A percentile compares a stretch with the other conserved stretches of the same genome.
These are phyloP conservation scores for Trichoderma asperelloides DNA, from an alignment of 495 filamentous ascomycete genomes.

Conservation along the genomic window DNA sequence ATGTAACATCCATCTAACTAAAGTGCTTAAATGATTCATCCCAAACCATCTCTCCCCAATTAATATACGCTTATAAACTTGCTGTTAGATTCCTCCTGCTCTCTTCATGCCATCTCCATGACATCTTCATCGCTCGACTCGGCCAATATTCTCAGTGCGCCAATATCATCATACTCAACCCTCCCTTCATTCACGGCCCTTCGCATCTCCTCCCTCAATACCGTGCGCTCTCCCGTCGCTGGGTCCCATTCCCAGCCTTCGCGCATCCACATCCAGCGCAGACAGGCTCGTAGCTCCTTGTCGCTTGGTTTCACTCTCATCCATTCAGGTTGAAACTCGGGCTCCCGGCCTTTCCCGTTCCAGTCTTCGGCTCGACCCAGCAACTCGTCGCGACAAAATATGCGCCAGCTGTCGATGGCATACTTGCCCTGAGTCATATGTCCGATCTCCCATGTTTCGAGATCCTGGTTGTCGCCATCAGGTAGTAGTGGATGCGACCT, in stretches of 20 bases:
- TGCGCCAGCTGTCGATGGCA: slow-evolving; percentile 85
- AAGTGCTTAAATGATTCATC: no score
- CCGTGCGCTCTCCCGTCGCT: slow-evolving; percentile 52
- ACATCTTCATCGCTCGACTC: neutral
- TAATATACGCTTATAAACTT: no score
- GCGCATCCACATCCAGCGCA: slow-evolving; percentile 85
- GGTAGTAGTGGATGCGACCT: neutral
- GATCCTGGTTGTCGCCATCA: neutral
- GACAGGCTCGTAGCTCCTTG: slow-evolving; percentile 80
- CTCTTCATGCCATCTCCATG: neutral
- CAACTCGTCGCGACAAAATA: slow-evolving; percentile 80
- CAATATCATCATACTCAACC: slow-evolving; percentile 52
- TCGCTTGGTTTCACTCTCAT: slow-evolving; percentile 75
- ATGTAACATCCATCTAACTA: no score
- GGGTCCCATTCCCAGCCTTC: slow-evolving; percentile 81
- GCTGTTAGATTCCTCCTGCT: no score
- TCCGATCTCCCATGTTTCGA: slow-evolving; percentile 69
- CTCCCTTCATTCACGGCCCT: slow-evolving; percentile 50
- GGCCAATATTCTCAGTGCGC: slow-evolving; percentile 32
- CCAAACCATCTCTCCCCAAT: no score
- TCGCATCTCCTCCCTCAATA: slow-evolving; percentile 46
- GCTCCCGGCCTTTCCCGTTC: slow-evolving; percentile 39
- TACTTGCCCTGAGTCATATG: slow-evolving; percentile 84
- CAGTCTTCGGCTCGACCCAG: slow-evolving; percentile 53
- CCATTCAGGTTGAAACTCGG: slow-evolving; percentile 64